Evolutionary conservation across 805 yeast species (phyloP).

Genomic region (Blastobotrys terrestris): DNA sequence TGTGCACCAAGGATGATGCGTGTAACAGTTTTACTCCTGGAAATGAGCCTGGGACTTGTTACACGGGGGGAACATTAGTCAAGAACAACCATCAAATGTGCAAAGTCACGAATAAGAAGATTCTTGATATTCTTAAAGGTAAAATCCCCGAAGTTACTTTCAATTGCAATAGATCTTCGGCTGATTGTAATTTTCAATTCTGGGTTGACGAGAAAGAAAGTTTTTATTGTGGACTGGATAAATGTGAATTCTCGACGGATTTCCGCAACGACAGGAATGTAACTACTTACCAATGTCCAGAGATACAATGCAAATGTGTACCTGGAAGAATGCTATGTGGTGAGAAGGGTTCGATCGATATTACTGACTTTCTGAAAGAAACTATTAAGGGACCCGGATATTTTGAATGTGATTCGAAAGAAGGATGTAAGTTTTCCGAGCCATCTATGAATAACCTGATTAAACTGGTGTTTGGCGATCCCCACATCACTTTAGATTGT

Average conservation of each 20-base stretch:
- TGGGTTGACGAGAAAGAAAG: slow-evolving; percentile 92
- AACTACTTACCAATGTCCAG: slow-evolving; percentile 72
- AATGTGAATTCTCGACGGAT: slow-evolving; percentile 64
- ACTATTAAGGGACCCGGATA: slow-evolving; percentile 93
- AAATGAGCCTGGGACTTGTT: slow-evolving; percentile 81
- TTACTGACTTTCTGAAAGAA: slow-evolving; percentile 84
- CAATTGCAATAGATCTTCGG: slow-evolving; percentile 65
- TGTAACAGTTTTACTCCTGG: slow-evolving; percentile 89
- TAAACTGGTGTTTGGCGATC: slow-evolving; percentile 90
- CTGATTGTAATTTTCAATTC: slow-evolving; percentile 80
- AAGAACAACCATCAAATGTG: slow-evolving; percentile 84
- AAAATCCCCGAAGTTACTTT: slow-evolving; percentile 87
- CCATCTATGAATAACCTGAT: slow-evolving; percentile 95
- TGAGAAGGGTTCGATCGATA: slow-evolving; percentile 86
- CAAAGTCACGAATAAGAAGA: slow-evolving; percentile 84
- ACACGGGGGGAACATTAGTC: slow-evolving; percentile 75
- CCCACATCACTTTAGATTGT: slow-evolving; percentile 75
- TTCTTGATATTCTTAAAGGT: slow-evolving; percentile 72
- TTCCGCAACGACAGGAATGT: slow-evolving; percentile 39
- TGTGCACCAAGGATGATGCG: slow-evolving; percentile 65
- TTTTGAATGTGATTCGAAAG: slow-evolving; percentile 68
- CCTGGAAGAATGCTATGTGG: slow-evolving; percentile 95
- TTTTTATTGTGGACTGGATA: slow-evolving; percentile 75
- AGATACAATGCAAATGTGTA: slow-evolving; percentile 78
- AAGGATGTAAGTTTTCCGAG: slow-evolving; percentile 75